Base-by-base conservation (phyloP, 768 basidiomycete genomes). In the Asterophora parasitica region DNA sequence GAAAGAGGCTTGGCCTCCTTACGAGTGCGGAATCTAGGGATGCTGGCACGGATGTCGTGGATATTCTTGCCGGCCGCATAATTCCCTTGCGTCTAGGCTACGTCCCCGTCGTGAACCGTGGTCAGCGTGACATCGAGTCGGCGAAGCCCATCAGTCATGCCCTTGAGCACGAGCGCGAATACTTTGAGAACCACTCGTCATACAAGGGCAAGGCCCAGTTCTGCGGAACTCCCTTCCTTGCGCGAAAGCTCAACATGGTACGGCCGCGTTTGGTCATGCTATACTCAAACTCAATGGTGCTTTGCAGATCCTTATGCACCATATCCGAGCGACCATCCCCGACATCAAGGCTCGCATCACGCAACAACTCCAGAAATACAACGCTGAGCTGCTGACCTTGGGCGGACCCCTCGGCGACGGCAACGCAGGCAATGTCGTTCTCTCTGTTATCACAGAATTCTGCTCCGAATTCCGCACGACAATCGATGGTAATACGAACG, bases 381-480 rank as follows among this genome's bases (percentile, higher is more conserved):
- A 79, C 49, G 73, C 82, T 1, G 96, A 99, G 65, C 76, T 99
- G 36, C 68, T 72, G 35, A 71, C 82, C 8, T 83, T 99, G 27
- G 96, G 96, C 50, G 96, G 96, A 10, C 73, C 90, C 10, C 65
- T 88, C 62, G 92, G 87, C 23, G 94, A 95, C 48, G 77, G 72
- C 54, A 89, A 84, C 66, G 86, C 90, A 10, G 88, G 89, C 53
- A 93, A 90, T 64, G 79, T 99, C 35, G 93, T 99, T 28, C 82
- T 99, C 10, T 82, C 86, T n/a, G 92, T 96, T 55, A 98, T 99
- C 63, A 98, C 94, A 40, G 96, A 99, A 66, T 99, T 99, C 69
- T 93, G 91, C 51, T 79, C 86, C 33, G 96, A 98, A 62, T 99
- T 97, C 81, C 84, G 95, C 49, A 90, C 90, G 10, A 86, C 89